A percentile compares a stretch with the other conserved stretches of the same genome.
Evolutionary conservation across 257 asterid species (phyloP).

Genomic region (Marsdenia floribunda): DNA sequence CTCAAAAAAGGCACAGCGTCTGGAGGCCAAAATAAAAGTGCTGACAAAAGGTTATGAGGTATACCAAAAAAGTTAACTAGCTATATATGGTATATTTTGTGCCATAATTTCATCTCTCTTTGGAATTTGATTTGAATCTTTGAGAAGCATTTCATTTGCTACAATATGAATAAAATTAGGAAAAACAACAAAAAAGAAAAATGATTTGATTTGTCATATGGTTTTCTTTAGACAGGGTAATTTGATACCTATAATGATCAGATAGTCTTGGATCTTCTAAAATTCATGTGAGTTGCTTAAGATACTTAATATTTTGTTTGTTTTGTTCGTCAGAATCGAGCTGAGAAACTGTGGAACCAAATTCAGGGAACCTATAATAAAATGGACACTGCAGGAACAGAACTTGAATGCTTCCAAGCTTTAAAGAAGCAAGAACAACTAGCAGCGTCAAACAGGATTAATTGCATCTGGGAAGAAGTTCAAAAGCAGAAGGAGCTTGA

Average conservation of each 20-base stretch:
- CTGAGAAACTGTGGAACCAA: slow-evolving; percentile 72
- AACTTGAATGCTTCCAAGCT: slow-evolving; percentile 78
- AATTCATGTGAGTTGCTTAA: neutral
- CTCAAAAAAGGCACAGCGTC: slow-evolving; percentile 75
- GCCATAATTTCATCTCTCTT: neutral
- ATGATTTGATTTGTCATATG: no score
- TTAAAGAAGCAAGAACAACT: slow-evolving; percentile 74
- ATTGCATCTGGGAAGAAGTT: slow-evolving; percentile 91
- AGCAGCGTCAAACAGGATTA: slow-evolving; percentile 72
- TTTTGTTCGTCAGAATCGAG: slow-evolving; percentile 50
- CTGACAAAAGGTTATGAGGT: slow-evolving; percentile 94
- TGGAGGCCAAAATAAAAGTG: slow-evolving; percentile 82
- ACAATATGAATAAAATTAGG: neutral
- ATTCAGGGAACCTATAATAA: slow-evolving; percentile 71
- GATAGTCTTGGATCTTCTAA: neutral
- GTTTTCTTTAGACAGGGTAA: neutral
- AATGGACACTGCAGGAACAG: slow-evolving; percentile 87
- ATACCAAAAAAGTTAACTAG: slow-evolving; percentile 3
- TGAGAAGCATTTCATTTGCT: neutral
- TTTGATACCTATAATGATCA: neutral
- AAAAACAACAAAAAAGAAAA: neutral
- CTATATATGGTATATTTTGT: neutral
- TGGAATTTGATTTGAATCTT: neutral
- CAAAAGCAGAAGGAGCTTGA: slow-evolving; percentile 97
- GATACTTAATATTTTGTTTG: neutral